Conservation (phyloP, 2,329 filamentous ascomycete species). For the Trichoderma pleuroti region DNA sequence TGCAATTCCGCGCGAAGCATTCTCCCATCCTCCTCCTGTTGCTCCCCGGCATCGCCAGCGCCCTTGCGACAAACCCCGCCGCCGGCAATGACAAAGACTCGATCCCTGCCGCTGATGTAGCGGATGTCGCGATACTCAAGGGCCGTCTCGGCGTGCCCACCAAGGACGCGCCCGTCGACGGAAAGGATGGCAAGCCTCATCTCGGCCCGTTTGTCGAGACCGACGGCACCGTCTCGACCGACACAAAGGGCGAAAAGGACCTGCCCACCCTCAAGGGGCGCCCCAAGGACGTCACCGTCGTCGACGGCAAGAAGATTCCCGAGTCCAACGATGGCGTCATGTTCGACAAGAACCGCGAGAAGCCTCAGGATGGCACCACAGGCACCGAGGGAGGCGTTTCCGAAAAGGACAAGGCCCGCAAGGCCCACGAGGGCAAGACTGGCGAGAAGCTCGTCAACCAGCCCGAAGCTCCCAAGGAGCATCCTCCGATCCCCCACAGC, state of each 20-base stretch:
- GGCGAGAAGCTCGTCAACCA: slow-evolving; percentile 67
- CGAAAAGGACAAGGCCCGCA: slow-evolving; percentile 75
- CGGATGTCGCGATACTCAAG: slow-evolving; percentile 31
- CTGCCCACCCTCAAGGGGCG: slow-evolving; percentile 47
- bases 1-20: slow-evolving; percentile 56
- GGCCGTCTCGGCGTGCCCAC: slow-evolving; percentile 40
- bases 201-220: slow-evolving; percentile 74
- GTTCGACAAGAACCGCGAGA: slow-evolving; percentile 76
- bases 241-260: slow-evolving; percentile 35
- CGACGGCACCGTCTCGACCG: slow-evolving; percentile 31
- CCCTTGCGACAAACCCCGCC: slow-evolving; percentile 35
- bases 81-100: slow-evolving; percentile 22
- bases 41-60: slow-evolving; percentile 51
- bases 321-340: slow-evolving; percentile 77
- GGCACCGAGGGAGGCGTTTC: slow-evolving; percentile 88
- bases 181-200: slow-evolving; percentile 90
- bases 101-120: slow-evolving; percentile 27
- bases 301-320: slow-evolving; percentile 60
- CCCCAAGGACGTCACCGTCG: slow-evolving; percentile 49
- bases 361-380: slow-evolving; percentile 79
- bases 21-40: slow-evolving; percentile 59
- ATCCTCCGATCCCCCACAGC: slow-evolving; percentile 74
- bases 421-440: slow-evolving; percentile 62
- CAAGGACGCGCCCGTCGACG: slow-evolving; percentile 86
- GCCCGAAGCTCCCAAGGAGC: slow-evolving; percentile 81